phyloP scores from a whole-genome alignment of 164 flowering plant genomes.

The Vitis labrusca region DNA sequence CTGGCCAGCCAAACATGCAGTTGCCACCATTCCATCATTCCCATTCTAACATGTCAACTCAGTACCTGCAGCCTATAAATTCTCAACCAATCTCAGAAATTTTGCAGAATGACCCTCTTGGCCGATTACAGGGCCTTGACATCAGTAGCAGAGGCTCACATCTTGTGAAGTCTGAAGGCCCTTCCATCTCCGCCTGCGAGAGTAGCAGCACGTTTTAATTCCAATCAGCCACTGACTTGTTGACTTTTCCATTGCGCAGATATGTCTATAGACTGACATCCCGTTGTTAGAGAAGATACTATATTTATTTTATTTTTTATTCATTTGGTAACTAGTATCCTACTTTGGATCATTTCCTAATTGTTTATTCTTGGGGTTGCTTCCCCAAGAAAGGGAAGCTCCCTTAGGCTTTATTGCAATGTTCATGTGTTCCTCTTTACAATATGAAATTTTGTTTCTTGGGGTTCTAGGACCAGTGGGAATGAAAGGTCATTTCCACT shows the following conservation, averaged over 20 bases:
- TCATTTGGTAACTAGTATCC: neutral
- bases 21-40: constrained; percentile 41
- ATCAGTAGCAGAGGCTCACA: constrained; percentile 53
- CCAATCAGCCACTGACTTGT: constrained; percentile 9
- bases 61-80: constrained; percentile 33
- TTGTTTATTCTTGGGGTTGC: constrained; percentile 25
- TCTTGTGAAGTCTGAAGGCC: constrained; percentile 73
- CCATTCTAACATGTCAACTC: constrained; percentile 40
- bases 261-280: constrained; percentile 57
- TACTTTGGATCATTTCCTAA: constrained; percentile 7
- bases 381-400: constrained; percentile 11
- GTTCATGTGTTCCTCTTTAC: neutral
- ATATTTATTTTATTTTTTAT: constrained; percentile 10
- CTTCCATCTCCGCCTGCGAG: constrained; percentile 79
- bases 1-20: constrained; percentile 34
- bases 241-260: constrained; percentile 25
- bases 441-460: neutral
- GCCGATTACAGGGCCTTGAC: constrained; percentile 79
- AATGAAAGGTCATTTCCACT: constrained; percentile 11
- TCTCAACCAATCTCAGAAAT: constrained; percentile 42
- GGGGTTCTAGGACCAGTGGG: constrained; percentile 9
- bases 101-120: constrained; percentile 61
- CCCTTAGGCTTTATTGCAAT: constrained; percentile 1
- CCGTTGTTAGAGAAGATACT: constrained; percentile 13
- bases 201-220: constrained; percentile 68